These are phyloP conservation scores for Sphagnum tenellum DNA, from an alignment of 225 moss, liverwort and hornwort species.

Conservation along the genomic window DNA sequence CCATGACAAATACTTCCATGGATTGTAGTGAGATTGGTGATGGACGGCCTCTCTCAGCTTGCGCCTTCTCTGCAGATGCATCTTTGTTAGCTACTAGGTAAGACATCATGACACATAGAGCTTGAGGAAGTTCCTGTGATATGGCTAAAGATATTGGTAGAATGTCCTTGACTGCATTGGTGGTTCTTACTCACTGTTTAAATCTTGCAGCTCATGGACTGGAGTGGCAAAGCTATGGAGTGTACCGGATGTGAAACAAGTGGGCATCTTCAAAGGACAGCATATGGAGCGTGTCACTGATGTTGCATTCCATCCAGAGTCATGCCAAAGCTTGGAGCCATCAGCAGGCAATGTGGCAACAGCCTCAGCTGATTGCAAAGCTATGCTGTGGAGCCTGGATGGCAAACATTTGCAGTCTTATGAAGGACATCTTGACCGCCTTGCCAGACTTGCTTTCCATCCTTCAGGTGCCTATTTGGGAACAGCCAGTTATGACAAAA, in stretches of 20 bases:
- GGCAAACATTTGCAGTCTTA: slow-evolving; percentile 63
- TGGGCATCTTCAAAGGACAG: slow-evolving; percentile 59
- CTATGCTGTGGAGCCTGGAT: slow-evolving; percentile 79
- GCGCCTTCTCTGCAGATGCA: slow-evolving; percentile 70
- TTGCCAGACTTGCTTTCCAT: slow-evolving; percentile 93
- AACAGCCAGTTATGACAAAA: slow-evolving; percentile 95
- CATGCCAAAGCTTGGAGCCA: slow-evolving; percentile 47
- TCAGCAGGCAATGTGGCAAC: slow-evolving; percentile 71
- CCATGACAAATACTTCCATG: slow-evolving; percentile 56
- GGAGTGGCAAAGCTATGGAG: slow-evolving; percentile 94
- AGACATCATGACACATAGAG: neutral
- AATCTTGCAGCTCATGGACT: slow-evolving; percentile 39
- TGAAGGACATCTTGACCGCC: slow-evolving; percentile 86
- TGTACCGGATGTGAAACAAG: slow-evolving; percentile 58
- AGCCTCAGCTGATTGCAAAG: slow-evolving; percentile 82
- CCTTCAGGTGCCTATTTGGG: slow-evolving; percentile 88
- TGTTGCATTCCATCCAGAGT: slow-evolving; percentile 73
- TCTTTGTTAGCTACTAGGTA: slow-evolving; percentile 78
- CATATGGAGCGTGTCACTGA: slow-evolving; percentile 92
- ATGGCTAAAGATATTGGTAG: neutral
- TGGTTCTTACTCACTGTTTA: no score
- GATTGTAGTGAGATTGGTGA: slow-evolving; percentile 96
- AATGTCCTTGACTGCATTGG: neutral
- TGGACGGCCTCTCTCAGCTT: slow-evolving; percentile 81
- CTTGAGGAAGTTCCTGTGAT: neutral